Evolutionary conservation across 257 asterid genomes (phyloP).

Genomic region (Nicotiana paniculata): DNA sequence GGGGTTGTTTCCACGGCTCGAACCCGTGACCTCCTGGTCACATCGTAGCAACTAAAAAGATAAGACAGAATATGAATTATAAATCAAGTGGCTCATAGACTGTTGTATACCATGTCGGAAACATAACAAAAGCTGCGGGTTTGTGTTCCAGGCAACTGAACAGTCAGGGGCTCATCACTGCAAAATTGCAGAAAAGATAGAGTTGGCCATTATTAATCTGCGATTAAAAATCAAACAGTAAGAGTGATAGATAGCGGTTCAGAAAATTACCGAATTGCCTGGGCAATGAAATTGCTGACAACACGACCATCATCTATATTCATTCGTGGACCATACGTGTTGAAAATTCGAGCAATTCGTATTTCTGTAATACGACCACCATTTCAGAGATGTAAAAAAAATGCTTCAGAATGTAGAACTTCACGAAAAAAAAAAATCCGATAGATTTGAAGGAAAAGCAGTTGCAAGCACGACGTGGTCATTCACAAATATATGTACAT

Average conservation of each 20-base stretch:
- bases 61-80: not conserved
- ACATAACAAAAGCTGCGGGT: conserved; percentile 96
- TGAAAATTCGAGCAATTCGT: conserved; percentile 89
- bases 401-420: not conserved
- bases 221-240: not conserved
- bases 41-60: not conserved
- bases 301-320: conserved; percentile 98
- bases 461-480: not conserved
- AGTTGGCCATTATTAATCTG: not conserved
- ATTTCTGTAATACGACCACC: conserved; percentile 45
- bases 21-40: no score
- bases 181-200: not conserved
- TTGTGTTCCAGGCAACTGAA: conserved; percentile 96
- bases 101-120: conserved; percentile 65
- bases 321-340: conserved; percentile 98
- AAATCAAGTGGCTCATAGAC: not conserved
- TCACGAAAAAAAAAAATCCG: not conserved
- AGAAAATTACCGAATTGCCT: conserved; percentile 74
- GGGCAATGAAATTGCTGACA: conserved; percentile 95
- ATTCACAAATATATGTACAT: not conserved
- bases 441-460: not conserved
- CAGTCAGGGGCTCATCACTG: conserved; percentile 92
- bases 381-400: not conserved
- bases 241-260: not conserved
- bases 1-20: no score